Evolutionary conservation across 257 asterid genomes (phyloP).

Genomic region (Nicotiana attenuata): DNA sequence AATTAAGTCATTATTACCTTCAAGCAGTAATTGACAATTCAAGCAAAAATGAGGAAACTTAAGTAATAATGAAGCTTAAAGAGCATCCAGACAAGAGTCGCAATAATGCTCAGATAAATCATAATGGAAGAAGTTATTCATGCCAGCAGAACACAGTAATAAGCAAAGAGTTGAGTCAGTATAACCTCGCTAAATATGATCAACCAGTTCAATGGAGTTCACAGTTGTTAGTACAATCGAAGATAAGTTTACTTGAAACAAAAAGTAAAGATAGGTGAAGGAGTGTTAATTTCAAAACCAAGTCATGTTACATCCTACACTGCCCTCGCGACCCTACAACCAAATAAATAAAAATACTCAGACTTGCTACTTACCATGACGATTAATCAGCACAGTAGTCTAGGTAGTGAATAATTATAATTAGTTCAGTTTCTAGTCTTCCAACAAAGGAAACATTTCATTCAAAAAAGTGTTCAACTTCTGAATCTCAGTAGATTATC

Average conservation of each 20-base stretch:
- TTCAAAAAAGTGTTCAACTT: not conserved
- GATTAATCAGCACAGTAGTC: not conserved
- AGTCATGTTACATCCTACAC: not conserved
- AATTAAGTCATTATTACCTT: too few species aligned
- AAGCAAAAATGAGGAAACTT: not conserved
- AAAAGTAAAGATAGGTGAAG: not conserved
- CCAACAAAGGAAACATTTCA: not conserved
- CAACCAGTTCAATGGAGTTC: too few species aligned
- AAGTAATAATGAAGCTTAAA: not conserved
- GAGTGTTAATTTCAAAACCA: not conserved
- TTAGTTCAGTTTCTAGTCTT: not conserved
- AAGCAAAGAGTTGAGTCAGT: too few species aligned
- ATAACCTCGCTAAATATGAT: too few species aligned
- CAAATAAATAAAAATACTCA: too few species aligned
- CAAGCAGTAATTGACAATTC: too few species aligned
- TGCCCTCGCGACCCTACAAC: too few species aligned
- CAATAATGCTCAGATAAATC: not conserved
- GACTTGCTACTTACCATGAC: not conserved
- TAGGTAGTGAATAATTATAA: not conserved
- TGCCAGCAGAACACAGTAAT: too few species aligned
- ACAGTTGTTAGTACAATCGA: too few species aligned
- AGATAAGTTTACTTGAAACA: not conserved
- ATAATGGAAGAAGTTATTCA: too few species aligned
- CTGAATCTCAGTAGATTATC: not conserved
- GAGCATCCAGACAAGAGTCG: not conserved